Percentiles rank a stretch among this genome's conserved stretches.
phyloP scores from a whole-genome alignment of 805 yeast species.

The Brettanomyces nanus region DNA sequence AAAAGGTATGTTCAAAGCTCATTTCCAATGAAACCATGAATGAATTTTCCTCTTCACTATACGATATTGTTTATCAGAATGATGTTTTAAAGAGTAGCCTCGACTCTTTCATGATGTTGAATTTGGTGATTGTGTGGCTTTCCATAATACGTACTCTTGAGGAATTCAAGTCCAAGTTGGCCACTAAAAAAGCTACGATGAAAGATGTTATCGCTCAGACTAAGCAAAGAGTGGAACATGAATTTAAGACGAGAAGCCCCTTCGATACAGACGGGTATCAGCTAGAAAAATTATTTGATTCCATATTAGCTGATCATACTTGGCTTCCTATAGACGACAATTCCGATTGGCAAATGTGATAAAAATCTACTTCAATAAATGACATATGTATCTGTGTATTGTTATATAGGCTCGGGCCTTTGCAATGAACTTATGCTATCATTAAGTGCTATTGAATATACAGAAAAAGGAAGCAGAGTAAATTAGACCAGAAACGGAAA shows the following conservation, averaged over 20 bases:
- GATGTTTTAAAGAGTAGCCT: background rate
- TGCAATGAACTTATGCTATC: too few relatives aligned
- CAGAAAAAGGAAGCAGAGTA: too few relatives aligned
- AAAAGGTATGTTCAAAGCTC: background rate
- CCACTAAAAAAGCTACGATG: background rate
- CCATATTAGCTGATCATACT: background rate
- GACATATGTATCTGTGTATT: too few relatives aligned
- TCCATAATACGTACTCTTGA: background rate
- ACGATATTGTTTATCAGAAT: background rate
- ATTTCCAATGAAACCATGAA: background rate
- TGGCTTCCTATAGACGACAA: too few relatives aligned
- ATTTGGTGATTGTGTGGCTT: constrained; percentile 1
- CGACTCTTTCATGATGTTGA: background rate
- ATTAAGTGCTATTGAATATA: too few relatives aligned
- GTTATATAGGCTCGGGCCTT: too few relatives aligned
- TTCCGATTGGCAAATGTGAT: too few relatives aligned
- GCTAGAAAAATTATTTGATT: background rate
- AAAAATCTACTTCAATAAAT: too few relatives aligned
- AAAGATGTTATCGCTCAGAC: background rate
- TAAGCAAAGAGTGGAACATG: background rate
- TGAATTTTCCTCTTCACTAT: background rate
- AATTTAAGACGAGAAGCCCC: background rate
- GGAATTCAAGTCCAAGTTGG: background rate
- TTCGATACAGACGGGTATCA: background rate
- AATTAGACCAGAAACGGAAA: too few relatives aligned